Evolutionary conservation across 106 monocot genomes (phyloP), one percentile per base, ranked within the genome.

Genomic region (Platanthera zijinensis): DNA sequence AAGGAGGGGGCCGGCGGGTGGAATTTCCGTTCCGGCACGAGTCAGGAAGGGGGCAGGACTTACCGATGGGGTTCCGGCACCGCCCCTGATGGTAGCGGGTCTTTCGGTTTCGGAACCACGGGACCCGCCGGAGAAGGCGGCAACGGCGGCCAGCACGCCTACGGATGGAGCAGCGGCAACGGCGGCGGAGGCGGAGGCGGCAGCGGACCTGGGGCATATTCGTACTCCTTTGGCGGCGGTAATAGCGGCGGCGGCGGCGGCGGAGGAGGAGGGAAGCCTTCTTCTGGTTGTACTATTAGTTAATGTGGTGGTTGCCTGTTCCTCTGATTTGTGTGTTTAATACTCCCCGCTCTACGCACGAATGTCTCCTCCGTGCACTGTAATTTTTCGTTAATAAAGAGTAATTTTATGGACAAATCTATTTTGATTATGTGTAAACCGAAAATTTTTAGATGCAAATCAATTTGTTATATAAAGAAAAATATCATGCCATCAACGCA

Each of bases 131-230:
- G 70, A 48, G 48, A 8, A 14, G 7, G 7, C n/a, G 47, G 17
- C 5, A 15, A 48, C 45, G 48, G 48, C 17, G 70, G 70, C 6
- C 48, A 46, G 45, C 48, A 70, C 48, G 46, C 70, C 17, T 70
- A 70, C 70, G 70, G 70, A 48, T 70, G 70, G 70, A 70, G 48
- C 70, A 48, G 48, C 70, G 48, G 70, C 10, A 39, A 39, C 39
- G 39, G 39, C 39, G 14, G 15, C 48, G 70, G 70, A 0, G n/a
- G 48, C 1, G 39, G 39, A 39, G 39, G 39, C 39, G 39, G 39
- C 39, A 39, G 39, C 39, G 39, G 39, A 39, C 2, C 39, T 39
- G 39, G 39, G 39, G 39, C 39, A 39, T 39, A 39, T 39, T 0
- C 1, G 39, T 39, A 39, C 39, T 39, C 39, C 39, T 39, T 39